Conservation (phyloP, 2,329 filamentous ascomycete genomes). For the Fusarium albosuccineum region DNA sequence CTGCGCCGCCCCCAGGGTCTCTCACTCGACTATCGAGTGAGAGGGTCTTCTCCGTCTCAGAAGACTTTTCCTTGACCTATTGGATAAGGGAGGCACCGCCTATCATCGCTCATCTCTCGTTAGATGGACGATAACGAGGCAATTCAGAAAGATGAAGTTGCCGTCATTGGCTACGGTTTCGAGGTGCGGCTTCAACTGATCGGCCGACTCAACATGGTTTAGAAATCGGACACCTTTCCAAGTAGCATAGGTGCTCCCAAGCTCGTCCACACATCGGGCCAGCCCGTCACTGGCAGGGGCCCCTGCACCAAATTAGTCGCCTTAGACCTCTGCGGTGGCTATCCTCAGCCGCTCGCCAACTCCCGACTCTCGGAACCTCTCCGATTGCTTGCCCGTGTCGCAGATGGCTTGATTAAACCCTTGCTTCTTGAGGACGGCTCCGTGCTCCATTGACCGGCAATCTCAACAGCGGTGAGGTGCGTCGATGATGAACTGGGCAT, state of each 20-base stretch:
- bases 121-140: slow-evolving; percentile 30
- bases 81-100: slow-evolving; percentile 30
- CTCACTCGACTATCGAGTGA: slow-evolving; percentile 49
- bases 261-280: slow-evolving; percentile 31
- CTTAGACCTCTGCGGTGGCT: slow-evolving; percentile 47
- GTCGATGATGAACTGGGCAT: slow-evolving; percentile 48
- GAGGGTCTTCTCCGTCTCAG: slow-evolving; percentile 29
- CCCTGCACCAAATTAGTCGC: slow-evolving; percentile 20
- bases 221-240: slow-evolving; percentile 19
- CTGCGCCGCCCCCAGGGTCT: slow-evolving; percentile 40
- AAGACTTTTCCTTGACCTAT: slow-evolving; percentile 35
- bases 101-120: slow-evolving; percentile 30
- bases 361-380: slow-evolving; percentile 40
- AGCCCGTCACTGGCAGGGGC: slow-evolving; percentile 17
- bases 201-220: slow-evolving; percentile 25
- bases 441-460: slow-evolving; percentile 47
- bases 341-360: slow-evolving; percentile 42
- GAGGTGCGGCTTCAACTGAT: slow-evolving; percentile 25
- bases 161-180: slow-evolving; percentile 25
- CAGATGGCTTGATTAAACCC: slow-evolving; percentile 39
- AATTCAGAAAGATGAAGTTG: slow-evolving; percentile 33
- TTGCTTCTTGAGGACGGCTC: slow-evolving; percentile 43
- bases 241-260: slow-evolving; percentile 24
- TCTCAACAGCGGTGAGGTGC: slow-evolving; percentile 47
- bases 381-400: slow-evolving; percentile 41